Evolutionary conservation across 179 eudicot genomes (phyloP), one percentile per base, ranked within the genome.

Genomic region (Beta macrorhiza): DNA sequence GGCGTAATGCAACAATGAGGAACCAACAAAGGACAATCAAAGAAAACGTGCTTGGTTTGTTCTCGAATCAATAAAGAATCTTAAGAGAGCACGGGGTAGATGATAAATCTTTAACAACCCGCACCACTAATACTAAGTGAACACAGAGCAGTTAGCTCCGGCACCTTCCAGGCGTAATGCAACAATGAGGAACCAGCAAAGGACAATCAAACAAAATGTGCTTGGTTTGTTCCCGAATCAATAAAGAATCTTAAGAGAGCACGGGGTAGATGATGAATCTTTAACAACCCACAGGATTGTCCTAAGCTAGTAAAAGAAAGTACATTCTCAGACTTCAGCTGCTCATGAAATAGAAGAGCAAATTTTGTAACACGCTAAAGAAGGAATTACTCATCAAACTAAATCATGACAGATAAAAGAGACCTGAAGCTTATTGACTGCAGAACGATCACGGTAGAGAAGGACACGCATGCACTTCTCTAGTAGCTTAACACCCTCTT

Each of bases 401-500:
- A 57, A 71, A 47, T 12, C 19, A 68, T 69, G 37, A 44, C 7
- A 78, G 16, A 29, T 7, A 76, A 81, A 37, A 61, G 20, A 76
- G 15, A 95, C 98, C 97, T 93, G 99, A 82, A 94, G 91, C 85
- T 97, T 97, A 92, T 97, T 97, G 85, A 97, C 89, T 47, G 98
- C 97, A 67, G 99, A 94, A 79, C 98, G 89, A 87, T 97, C 99
- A 81, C 99, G 97, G 61, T 97, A 97, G 55, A 96, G 82, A 69
- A 96, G 97, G 67, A 92, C 97, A 52, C 96, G 97, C 99, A 91
- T 90, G 90, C 99, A 96, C 81, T 96, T 91, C 90, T 96, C 99
- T 74, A 96, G 83, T 73, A 96, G 78, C 86, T 82, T 91, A 67
- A 96, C 98, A 80, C 94, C 97, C 55, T 92, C 97, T 85, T 92